Percentiles rank a stretch among this genome's conserved stretches.
phyloP scores from a whole-genome alignment of 371 early-diverging fungal genomes.

The Mucor plumbeus region DNA sequence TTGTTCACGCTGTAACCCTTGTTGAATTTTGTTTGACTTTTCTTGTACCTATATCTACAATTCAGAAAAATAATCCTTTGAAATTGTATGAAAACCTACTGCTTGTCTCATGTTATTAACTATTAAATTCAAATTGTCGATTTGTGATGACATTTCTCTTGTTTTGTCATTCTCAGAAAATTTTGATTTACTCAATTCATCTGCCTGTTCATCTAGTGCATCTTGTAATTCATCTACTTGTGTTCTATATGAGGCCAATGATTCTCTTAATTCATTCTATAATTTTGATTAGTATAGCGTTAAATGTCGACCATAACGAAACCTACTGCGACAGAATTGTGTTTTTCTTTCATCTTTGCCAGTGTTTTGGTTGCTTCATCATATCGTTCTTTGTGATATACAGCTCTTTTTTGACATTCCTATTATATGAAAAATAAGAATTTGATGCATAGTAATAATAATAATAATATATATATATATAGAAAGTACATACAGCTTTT shows the following conservation, averaged over 20 bases:
- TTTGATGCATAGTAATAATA: background rate
- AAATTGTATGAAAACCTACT: background rate
- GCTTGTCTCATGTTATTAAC: background rate
- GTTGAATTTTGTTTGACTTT: background rate
- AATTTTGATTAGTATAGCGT: background rate
- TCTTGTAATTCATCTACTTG: background rate
- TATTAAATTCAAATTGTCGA: background rate
- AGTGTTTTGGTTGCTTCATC: constrained; percentile 8
- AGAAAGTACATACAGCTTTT: background rate
- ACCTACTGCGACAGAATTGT: constrained; percentile 12
- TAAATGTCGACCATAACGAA: background rate
- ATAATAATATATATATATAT: too few relatives aligned
- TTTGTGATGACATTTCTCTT: background rate
- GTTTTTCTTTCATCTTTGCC: constrained; percentile 10
- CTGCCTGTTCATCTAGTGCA: background rate
- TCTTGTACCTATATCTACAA: background rate
- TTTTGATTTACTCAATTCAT: background rate
- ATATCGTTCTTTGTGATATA: constrained; percentile 6
- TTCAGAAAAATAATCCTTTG: background rate
- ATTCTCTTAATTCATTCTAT: constrained; percentile 14
- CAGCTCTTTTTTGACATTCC: constrained; percentile 13
- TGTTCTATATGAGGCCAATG: background rate
- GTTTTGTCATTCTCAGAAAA: background rate
- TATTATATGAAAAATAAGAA: background rate
- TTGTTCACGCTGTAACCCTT: constrained; percentile 4